Conservation (phyloP, 2,329 filamentous ascomycete species). For the Boeremia exigua region DNA sequence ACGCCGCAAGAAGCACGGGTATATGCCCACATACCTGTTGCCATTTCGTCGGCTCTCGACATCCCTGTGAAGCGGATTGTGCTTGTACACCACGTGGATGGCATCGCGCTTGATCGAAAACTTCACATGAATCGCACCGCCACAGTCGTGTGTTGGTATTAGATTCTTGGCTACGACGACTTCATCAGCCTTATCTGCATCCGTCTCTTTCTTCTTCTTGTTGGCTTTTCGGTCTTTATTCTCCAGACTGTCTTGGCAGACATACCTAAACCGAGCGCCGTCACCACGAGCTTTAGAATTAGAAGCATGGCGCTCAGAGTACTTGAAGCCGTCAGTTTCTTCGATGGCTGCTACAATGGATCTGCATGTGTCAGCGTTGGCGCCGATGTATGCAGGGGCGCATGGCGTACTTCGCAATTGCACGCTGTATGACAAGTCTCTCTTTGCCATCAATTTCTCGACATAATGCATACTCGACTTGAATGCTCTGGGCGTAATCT, state of each 20-base stretch:
- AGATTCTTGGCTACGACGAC: background rate
- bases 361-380: background rate
- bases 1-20: background rate
- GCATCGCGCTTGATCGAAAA: slow-evolving; percentile 45
- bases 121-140: slow-evolving; percentile 43
- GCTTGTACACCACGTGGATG: slow-evolving; percentile 46
- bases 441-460: slow-evolving; percentile 35
- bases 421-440: slow-evolving; percentile 37
- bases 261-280: slow-evolving; percentile 41
- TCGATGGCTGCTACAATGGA: slow-evolving; percentile 41
- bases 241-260: slow-evolving; percentile 43
- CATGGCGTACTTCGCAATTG: slow-evolving; percentile 33
- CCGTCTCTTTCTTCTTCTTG: slow-evolving; percentile 25
- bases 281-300: slow-evolving; percentile 36
- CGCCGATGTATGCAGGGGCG: background rate
- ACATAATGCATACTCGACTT: slow-evolving; percentile 38
- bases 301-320: slow-evolving; percentile 39
- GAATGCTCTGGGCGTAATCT: slow-evolving; percentile 36
- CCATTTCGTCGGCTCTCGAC: slow-evolving; percentile 20
- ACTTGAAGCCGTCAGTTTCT: slow-evolving; percentile 43
- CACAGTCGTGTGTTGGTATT: slow-evolving; percentile 40
- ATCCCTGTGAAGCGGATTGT: slow-evolving; percentile 43
- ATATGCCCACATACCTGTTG: slow-evolving; percentile 25
- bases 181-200: slow-evolving; percentile 14
- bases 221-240: slow-evolving; percentile 37